Percentiles rank a stretch among this genome's conserved stretches.
Conservation (phyloP, 2,329 filamentous ascomycete species). For the Cladophialophora psammophila region DNA sequence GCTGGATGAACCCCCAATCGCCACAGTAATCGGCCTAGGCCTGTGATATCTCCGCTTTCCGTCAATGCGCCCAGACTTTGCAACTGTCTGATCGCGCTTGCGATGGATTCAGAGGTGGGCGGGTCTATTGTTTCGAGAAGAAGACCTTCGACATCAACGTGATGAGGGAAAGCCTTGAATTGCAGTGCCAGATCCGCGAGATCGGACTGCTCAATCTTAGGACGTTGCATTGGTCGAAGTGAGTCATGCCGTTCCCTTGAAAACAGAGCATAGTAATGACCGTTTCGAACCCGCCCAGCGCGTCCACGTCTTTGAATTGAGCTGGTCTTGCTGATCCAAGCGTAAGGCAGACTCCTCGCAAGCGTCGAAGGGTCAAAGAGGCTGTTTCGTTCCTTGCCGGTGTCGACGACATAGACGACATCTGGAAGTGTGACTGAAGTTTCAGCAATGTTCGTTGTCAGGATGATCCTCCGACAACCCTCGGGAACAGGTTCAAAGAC, state of each 20-base stretch:
- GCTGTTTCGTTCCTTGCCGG: conserved; percentile 70
- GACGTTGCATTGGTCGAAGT: conserved; percentile 81
- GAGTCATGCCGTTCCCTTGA: conserved; percentile 85
- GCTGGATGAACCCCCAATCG: conserved; percentile 92
- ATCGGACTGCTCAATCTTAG: conserved; percentile 92
- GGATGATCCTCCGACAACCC: conserved; percentile 87
- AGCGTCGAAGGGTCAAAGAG: conserved; percentile 30
- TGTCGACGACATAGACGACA: conserved; percentile 94
- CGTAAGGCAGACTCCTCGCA: conserved; percentile 21
- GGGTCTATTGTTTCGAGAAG: conserved; percentile 86
- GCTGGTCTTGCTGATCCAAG: conserved; percentile 70
- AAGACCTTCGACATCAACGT: conserved; percentile 61
- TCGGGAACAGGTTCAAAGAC: conserved; percentile 51
- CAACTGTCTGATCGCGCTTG: conserved; percentile 87
- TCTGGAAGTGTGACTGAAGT: conserved; percentile 98
- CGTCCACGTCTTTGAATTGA: conserved; percentile 92
- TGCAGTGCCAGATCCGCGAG: conserved; percentile 94
- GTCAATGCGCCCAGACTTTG: conserved; percentile 92
- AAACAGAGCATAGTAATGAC: conserved; percentile 94
- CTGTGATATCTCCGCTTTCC: conserved; percentile 78
- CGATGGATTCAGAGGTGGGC: conserved; percentile 88
- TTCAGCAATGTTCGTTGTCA: conserved; percentile 97
- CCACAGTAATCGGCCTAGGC: conserved; percentile 83
- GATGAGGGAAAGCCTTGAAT: conserved; percentile 74
- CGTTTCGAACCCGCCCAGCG: conserved; percentile 92